These are phyloP conservation scores for Metschnikowia matae DNA, from an alignment of 805 yeast genomes.

Conservation along the genomic window DNA sequence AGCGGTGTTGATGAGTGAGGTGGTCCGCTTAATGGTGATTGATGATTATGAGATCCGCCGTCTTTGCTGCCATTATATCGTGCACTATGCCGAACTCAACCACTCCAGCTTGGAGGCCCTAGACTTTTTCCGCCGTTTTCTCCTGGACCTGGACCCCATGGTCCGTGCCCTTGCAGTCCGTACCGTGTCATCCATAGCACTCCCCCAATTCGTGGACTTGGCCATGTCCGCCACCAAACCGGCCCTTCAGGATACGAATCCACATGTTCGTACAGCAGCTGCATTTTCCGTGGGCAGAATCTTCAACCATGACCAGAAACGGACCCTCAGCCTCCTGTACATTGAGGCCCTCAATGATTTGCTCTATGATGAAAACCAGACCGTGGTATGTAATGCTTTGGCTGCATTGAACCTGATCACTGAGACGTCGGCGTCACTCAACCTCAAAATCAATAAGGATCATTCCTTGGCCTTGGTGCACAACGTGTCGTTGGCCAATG, in stretches of 20 bases:
- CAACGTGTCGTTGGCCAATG: conserved; percentile 38
- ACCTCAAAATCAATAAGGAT: conserved; percentile 49
- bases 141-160: conserved; percentile 43
- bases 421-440: conserved; percentile 48
- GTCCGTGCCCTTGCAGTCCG: conserved; percentile 59
- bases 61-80: conserved; percentile 64
- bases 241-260: conserved; percentile 44
- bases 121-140: conserved; percentile 51
- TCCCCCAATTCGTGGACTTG: conserved; percentile 47
- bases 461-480: conserved; percentile 37
- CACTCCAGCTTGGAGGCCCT: conserved; percentile 57
- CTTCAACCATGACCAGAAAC: conserved; percentile 50
- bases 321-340: conserved; percentile 42
- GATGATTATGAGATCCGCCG: conserved; percentile 68
- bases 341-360: conserved; percentile 47
- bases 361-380: conserved; percentile 53
- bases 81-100: conserved; percentile 54
- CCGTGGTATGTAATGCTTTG: conserved; percentile 68
- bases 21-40: conserved; percentile 46
- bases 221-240: conserved; percentile 39
- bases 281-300: conserved; percentile 65
- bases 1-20: conserved; percentile 61
- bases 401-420: conserved; percentile 64
- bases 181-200: conserved; percentile 58
- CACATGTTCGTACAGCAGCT: conserved; percentile 65